Conservation (phyloP, 495 filamentous ascomycete species). For the Xylaria bambusicola region DNA sequence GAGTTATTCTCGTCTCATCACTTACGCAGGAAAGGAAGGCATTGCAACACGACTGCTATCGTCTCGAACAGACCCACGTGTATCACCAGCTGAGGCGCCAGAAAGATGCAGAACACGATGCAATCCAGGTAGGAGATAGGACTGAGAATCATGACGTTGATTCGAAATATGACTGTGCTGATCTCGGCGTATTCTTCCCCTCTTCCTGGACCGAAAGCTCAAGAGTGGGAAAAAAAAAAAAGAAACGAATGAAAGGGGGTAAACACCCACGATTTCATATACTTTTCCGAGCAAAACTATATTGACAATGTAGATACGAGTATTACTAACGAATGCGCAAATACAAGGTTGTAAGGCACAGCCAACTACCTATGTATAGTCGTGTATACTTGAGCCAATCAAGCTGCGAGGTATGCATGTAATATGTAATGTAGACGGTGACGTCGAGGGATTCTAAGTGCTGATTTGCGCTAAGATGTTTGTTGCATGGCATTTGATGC, state of each 20-base stretch:
- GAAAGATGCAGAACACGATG: constrained; percentile 63
- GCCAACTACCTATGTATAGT: no score
- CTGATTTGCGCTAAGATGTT: background rate
- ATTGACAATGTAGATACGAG: no score
- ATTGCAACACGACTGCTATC: constrained; percentile 54
- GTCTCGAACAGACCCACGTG: constrained; percentile 59
- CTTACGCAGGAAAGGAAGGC: constrained; percentile 72
- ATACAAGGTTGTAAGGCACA: background rate
- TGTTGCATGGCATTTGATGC: no score
- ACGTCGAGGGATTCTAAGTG: constrained; percentile 25
- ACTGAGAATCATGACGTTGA: constrained; percentile 57
- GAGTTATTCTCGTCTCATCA: constrained; percentile 2
- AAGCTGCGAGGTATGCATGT: no score
- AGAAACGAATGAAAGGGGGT: no score
- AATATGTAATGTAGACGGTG: no score
- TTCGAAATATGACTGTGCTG: no score
- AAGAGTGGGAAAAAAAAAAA: background rate
- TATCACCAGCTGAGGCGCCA: constrained; percentile 65
- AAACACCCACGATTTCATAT: no score
- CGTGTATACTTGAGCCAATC: no score
- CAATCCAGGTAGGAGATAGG: constrained; percentile 74
- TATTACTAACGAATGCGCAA: no score
- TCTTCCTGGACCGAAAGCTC: no score
- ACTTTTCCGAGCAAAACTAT: no score
- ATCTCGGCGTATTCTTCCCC: background rate